Evolutionary conservation across 2,329 filamentous ascomycete species (phyloP), one percentile per base, ranked within the genome.

Genomic region (Colletotrichum chrysophilum): DNA sequence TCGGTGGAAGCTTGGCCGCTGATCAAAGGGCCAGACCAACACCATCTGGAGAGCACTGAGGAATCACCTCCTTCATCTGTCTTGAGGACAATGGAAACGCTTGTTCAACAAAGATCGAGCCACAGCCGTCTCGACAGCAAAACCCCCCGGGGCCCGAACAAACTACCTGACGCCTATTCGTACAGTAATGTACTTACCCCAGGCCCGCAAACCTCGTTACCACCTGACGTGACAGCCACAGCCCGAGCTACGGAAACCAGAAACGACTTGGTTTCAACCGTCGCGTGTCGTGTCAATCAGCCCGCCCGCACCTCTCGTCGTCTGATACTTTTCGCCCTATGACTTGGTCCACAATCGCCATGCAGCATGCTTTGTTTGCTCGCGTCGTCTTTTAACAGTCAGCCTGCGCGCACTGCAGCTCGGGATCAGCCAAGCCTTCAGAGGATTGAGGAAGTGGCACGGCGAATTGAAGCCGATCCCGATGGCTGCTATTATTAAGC

Each of bases 21-120:
- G 71, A 70, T 70, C 71, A 70, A 38, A 74, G 36, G 71, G 66
- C 58, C 48, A 74, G 71, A 66, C 48, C 48, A 71, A 66, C 60
- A 52, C 32, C 24, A 32, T 30, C 6, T 21, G n/a, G 24, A 12
- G 32, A 28, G 26, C 68, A 43, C 38, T 43, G 38, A 43, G 38
- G 38, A 43, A 43, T 43, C 38, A 43, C 38, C 38, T n/a, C 38
- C 38, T 43, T 18, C 38, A 43, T 43, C 38, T 43, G 18, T 43
- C 38, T 43, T 43, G 38, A 43, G 38, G 38, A 38, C n/a, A 36
- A 36, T 43, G 26, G 26, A 26, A 56, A 14, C 48, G 56, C 14
- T 16, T 30, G 38, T n/a, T 30, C n/a, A 16, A 28, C 48, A 38
- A n/a, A 30, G 38, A 43, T 24, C 43, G 26, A 66, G 64, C 38